Percentiles rank a stretch among this genome's conserved stretches.
Evolutionary conservation across 202 grass and related monocot species (phyloP).

Genomic region (Panicum virgatum): DNA sequence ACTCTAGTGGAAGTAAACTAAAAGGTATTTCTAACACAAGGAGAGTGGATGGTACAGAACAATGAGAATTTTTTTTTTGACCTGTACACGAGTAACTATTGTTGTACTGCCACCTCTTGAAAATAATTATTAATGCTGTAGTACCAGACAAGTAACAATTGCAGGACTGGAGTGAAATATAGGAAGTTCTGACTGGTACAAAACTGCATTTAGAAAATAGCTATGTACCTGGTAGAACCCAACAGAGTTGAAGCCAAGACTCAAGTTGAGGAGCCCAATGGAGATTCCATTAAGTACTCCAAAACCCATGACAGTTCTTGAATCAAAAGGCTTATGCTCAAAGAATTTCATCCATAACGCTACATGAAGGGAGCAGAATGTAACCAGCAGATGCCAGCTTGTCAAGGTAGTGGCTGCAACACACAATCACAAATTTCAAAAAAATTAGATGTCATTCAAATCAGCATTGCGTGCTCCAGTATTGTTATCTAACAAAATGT

Average conservation of each 20-base stretch:
- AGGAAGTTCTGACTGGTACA: slow-evolving; percentile 8
- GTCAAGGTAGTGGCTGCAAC: slow-evolving; percentile 97
- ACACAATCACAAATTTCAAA: slow-evolving; percentile 24
- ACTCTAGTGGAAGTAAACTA: slow-evolving; percentile 14
- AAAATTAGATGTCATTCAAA: not conserved
- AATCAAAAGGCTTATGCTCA: slow-evolving; percentile 95
- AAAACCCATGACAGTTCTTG: slow-evolving; percentile 98
- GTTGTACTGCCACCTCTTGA: not conserved
- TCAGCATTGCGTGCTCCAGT: not conserved
- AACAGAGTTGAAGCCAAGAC: slow-evolving; percentile 99
- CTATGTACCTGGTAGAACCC: slow-evolving; percentile 93
- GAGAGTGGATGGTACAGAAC: slow-evolving; percentile 16
- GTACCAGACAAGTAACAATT: slow-evolving; percentile 24
- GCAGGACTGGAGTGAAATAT: slow-evolving; percentile 30
- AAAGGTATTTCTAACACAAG: slow-evolving; percentile 23
- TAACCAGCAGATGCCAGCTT: slow-evolving; percentile 98
- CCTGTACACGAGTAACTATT: slow-evolving; percentile 24
- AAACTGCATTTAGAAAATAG: slow-evolving; percentile 29
- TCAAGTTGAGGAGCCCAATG: slow-evolving; percentile 96
- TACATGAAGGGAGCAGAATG: slow-evolving; percentile 96
- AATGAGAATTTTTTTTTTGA: slow-evolving; percentile 25
- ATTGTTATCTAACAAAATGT: not conserved
- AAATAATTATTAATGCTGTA: slow-evolving; percentile 23
- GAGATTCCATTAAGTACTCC: slow-evolving; percentile 98
- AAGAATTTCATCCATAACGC: slow-evolving; percentile 93